phyloP scores from a whole-genome alignment of 2,329 filamentous ascomycete genomes.

The Ceratocystis smalleyi region DNA sequence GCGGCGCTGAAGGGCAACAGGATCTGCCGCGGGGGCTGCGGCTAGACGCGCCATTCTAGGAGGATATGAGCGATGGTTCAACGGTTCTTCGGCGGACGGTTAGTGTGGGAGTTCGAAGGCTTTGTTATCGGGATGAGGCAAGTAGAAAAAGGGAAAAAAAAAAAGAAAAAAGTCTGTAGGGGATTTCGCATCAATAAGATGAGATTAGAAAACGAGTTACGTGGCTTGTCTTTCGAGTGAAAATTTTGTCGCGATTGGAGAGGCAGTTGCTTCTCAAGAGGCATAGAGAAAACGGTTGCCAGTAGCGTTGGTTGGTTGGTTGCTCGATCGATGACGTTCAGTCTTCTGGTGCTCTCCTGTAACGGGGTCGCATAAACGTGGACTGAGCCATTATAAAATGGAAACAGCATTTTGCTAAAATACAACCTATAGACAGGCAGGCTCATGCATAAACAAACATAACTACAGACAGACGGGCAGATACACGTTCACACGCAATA shows the following conservation, averaged over 20 bases:
- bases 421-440: not conserved
- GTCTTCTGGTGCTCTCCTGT: not conserved
- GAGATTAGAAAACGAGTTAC: too few relatives aligned
- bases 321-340: not conserved
- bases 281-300: not conserved
- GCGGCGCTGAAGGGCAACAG: conserved; percentile 1
- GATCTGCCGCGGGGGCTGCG: not conserved
- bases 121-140: too few relatives aligned
- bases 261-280: not conserved
- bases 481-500: not conserved
- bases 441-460: not conserved
- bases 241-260: not conserved
- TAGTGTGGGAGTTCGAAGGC: too few relatives aligned
- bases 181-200: too few relatives aligned
- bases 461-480: not conserved
- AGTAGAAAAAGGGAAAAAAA: too few relatives aligned
- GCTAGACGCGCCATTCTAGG: conserved; percentile 9
- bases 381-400: not conserved
- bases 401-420: not conserved
- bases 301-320: not conserved
- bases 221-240: too few relatives aligned
- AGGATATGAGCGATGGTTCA: not conserved
- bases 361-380: not conserved
- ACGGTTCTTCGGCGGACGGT: not conserved
- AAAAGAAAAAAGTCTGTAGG: too few relatives aligned